Percentiles rank a stretch among this genome's conserved stretches.
Conservation (phyloP, 192 early-diverging fungal genomes). For the Coemansia sp. region DNA sequence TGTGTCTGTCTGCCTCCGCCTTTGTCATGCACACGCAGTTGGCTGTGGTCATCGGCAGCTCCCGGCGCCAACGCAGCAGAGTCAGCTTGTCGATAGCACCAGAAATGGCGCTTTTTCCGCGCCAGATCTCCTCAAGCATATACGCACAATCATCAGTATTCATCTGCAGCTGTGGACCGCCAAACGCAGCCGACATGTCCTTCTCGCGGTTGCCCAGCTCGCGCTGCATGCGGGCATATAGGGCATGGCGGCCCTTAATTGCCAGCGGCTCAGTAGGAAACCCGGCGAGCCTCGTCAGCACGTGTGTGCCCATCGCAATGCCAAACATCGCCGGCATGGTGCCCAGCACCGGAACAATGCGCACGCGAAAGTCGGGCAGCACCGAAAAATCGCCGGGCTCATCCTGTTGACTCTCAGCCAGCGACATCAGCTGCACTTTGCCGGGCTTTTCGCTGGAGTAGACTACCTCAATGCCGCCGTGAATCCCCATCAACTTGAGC, state of each 20-base stretch:
- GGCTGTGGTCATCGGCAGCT: slow-evolving; percentile 58
- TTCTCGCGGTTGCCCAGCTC: slow-evolving; percentile 64
- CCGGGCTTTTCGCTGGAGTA: slow-evolving; percentile 96
- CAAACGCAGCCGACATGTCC: slow-evolving; percentile 4
- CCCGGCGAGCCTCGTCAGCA: slow-evolving; percentile 62
- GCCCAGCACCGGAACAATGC: slow-evolving; percentile 76
- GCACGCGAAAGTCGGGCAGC: slow-evolving; percentile 91
- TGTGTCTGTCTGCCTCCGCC: slow-evolving; percentile 61
- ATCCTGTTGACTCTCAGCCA: slow-evolving; percentile 77
- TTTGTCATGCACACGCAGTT: slow-evolving; percentile 88
- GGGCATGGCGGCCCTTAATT: slow-evolving; percentile 68
- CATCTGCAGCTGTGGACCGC: slow-evolving; percentile 43
- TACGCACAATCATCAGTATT: slow-evolving; percentile 70
- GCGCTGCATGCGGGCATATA: slow-evolving; percentile 69
- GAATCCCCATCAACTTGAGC: slow-evolving; percentile 67
- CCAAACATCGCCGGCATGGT: slow-evolving; percentile 96
- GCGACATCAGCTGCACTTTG: slow-evolving; percentile 79
- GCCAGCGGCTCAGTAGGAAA: slow-evolving; percentile 69
- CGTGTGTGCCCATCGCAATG: slow-evolving; percentile 83
- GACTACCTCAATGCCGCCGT: slow-evolving; percentile 82
- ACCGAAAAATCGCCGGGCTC: slow-evolving; percentile 86
- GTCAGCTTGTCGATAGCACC: slow-evolving; percentile 68
- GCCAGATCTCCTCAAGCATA: slow-evolving; percentile 87
- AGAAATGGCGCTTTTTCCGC: slow-evolving; percentile 72
- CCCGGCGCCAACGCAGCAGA: slow-evolving; percentile 72